Base-by-base conservation (phyloP, 78 protist genomes). In the Paratrimastix pyriformis region DNA sequence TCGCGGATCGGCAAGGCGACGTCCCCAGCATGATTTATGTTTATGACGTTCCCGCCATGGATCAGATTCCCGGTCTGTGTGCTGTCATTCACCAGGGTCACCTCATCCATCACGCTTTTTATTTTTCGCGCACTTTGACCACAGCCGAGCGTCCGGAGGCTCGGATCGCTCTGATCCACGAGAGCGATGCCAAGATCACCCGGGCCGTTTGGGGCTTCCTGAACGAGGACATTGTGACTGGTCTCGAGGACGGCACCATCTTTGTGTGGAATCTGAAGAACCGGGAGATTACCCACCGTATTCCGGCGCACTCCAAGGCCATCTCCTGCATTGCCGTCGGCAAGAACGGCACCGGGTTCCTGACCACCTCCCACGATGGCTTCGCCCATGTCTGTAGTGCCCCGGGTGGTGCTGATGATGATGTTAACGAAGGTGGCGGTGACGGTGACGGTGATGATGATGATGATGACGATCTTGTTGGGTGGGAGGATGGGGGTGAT, bases 281-380 rank as follows among this genome's bases (percentile, higher is more conserved):
- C 24, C 24, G 33, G 24, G 58, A 24, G 24, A 52, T 52, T 24
- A 52, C 58, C 24, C 24, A 24, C 24, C 24, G 24, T 24, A 24
- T 52, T n/a, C 24, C 24, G 24, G 58, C 24, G 24, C 58, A 24
- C 24, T n/a, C 24, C 24, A 24, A 24, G 24, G 24, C 24, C 24
- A n/a, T 52, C 13, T 62, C 37, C 13, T 46, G 11, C 6, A 32
- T 8, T 66, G 9, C 44, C 11, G 5, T 11, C 15, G 13, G 6
- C 13, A 37, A 66, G 45, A 66, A 66, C 59, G 11, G 6, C 8
- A 66, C 45, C 11, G 35, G 35, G 21, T 24, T 33, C 46, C 45
- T 66, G n/a, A n/a, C n/a, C n/a, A n/a, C n/a, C 72, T 6, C 72
- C 37, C 48, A 60, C 37, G 24, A 52, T 52, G 58, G 58, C 26